These are phyloP conservation scores for Herpotrichia juniperi DNA, from an alignment of 2,329 filamentous ascomycete species.

Conservation along the genomic window DNA sequence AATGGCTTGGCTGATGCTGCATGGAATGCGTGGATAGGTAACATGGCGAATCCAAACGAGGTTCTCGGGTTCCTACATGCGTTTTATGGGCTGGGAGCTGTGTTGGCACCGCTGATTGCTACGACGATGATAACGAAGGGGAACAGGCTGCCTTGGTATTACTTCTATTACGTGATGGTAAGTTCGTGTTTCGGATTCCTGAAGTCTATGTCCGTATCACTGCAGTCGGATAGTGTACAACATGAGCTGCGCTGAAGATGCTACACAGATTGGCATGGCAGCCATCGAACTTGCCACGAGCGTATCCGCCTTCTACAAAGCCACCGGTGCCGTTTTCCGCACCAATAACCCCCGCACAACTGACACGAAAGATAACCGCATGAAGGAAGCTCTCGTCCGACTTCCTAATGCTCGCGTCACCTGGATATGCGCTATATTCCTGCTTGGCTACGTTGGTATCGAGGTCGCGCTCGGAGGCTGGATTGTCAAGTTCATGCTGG, in stretches of 20 bases:
- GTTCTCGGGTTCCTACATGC: slow-evolving; percentile 75
- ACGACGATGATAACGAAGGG: slow-evolving; percentile 74
- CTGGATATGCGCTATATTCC: slow-evolving; percentile 75
- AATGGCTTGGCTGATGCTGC: slow-evolving; percentile 71
- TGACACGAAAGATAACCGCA: slow-evolving; percentile 54
- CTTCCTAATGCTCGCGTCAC: slow-evolving; percentile 61
- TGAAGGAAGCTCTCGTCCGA: slow-evolving; percentile 57
- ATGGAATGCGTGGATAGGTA: slow-evolving; percentile 70
- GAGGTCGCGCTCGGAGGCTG: slow-evolving; percentile 80
- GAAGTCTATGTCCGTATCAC: too few relatives aligned
- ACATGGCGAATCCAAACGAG: slow-evolving; percentile 76
- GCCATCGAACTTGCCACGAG: slow-evolving; percentile 62
- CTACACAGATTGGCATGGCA: slow-evolving; percentile 57
- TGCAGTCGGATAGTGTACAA: too few relatives aligned
- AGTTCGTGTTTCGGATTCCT: slow-evolving; percentile 31
- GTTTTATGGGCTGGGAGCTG: slow-evolving; percentile 74
- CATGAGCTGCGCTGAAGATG: too few relatives aligned
- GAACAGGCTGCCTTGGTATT: slow-evolving; percentile 66
- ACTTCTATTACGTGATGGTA: slow-evolving; percentile 79
- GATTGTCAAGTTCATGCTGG: slow-evolving; percentile 89
- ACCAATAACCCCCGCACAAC: slow-evolving; percentile 54
- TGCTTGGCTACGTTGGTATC: slow-evolving; percentile 78
- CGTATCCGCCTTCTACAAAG: slow-evolving; percentile 66
- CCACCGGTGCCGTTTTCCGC: slow-evolving; percentile 64
- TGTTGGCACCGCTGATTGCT: slow-evolving; percentile 71